phyloP scores from a whole-genome alignment of 192 early-diverging fungal genomes.

The Physocladia obscura region DNA sequence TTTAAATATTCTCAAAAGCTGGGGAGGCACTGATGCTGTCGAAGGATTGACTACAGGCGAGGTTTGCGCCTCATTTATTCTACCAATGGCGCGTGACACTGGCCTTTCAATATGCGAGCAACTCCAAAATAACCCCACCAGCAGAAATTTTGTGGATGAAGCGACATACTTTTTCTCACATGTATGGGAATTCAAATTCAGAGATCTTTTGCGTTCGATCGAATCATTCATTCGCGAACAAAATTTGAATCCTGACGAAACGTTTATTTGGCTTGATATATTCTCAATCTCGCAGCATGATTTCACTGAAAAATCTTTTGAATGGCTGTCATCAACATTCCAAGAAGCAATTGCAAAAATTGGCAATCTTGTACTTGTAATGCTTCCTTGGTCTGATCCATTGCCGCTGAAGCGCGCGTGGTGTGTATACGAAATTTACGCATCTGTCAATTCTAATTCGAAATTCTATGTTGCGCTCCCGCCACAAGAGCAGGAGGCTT shows the following conservation, averaged over 20 bases:
- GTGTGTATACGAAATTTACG: conserved; percentile 40
- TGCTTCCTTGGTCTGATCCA: conserved; percentile 36
- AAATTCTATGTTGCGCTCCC: conserved; percentile 19
- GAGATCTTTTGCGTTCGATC: conserved; percentile 32
- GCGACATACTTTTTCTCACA: conserved; percentile 33
- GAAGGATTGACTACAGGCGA: conserved; percentile 22
- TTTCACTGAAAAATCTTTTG: conserved; percentile 4
- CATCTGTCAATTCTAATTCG: background rate
- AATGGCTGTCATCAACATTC: conserved; percentile 35
- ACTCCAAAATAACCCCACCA: background rate
- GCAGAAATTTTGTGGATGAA: background rate
- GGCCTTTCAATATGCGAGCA: background rate
- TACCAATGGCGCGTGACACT: background rate
- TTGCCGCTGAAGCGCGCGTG: conserved; percentile 28
- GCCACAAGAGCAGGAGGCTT: background rate
- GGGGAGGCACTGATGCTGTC: conserved; percentile 3
- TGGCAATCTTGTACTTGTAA: conserved; percentile 27
- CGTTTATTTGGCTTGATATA: conserved; percentile 33
- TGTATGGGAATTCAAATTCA: conserved; percentile 31
- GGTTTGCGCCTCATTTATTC: conserved; percentile 5
- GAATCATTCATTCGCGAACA: conserved; percentile 19
- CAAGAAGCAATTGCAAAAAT: conserved; percentile 31
- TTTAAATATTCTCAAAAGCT: no score
- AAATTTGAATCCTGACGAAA: background rate
- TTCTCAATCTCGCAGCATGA: conserved; percentile 37